Evolutionary conservation across 495 filamentous ascomycete species (phyloP).

Genomic region (Penicillium cosmopolitanum): DNA sequence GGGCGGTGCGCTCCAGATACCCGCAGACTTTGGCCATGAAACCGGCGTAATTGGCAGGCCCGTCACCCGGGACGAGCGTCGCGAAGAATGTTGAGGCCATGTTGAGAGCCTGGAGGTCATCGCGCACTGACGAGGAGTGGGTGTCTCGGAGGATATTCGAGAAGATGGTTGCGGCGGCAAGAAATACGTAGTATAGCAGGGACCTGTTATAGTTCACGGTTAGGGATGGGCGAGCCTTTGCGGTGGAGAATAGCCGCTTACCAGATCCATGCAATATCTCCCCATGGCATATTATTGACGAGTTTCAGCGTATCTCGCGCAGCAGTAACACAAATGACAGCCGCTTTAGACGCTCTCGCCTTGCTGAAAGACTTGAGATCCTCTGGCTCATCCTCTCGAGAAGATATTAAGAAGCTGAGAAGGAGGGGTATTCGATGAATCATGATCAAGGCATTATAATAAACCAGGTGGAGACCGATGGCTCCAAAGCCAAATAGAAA

Average conservation of each 20-base stretch:
- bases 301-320: conserved; percentile 88
- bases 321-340: conserved; percentile 80
- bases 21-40: conserved; percentile 89
- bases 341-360: conserved; percentile 65
- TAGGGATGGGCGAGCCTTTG: not conserved
- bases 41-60: conserved; percentile 75
- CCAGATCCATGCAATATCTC: conserved; percentile 93
- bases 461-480: conserved; percentile 85
- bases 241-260: conserved; percentile 47
- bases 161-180: conserved; percentile 91
- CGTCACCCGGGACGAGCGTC: conserved; percentile 64
- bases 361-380: conserved; percentile 42
- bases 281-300: conserved; percentile 90
- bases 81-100: conserved; percentile 86
- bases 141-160: conserved; percentile 90
- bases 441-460: conserved; percentile 95
- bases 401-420: conserved; percentile 73
- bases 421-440: conserved; percentile 95
- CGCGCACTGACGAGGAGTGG: conserved; percentile 73
- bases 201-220: conserved; percentile 60
- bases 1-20: conserved; percentile 90
- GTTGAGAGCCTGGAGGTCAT: conserved; percentile 84
- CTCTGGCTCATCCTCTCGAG: conserved; percentile 12
- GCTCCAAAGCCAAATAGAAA: conserved; percentile 85
- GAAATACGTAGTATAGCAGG: conserved; percentile 92